Evolutionary conservation across 1,139 yeast genomes (phyloP).

Genomic region (Lodderomyces parapsilosis): DNA sequence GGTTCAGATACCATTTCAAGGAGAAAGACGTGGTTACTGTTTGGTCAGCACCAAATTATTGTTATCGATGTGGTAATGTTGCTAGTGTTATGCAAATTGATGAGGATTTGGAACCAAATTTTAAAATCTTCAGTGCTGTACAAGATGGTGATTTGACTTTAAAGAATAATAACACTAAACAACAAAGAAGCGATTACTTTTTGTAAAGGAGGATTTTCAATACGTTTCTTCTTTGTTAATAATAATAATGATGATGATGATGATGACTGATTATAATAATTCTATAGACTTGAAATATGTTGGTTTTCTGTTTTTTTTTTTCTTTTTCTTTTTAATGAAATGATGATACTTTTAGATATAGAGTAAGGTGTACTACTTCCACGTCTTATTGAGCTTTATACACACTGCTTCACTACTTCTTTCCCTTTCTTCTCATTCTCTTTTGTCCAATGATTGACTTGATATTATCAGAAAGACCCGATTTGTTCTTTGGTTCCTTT

Average conservation of each 20-base stretch:
- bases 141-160: constrained; percentile 80
- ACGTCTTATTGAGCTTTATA: not conserved
- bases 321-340: not conserved
- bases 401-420: constrained; percentile 33
- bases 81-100: constrained; percentile 97
- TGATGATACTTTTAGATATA: not conserved
- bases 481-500: constrained; percentile 23
- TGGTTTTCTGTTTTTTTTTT: no score
- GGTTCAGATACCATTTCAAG: constrained; percentile 91
- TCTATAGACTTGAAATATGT: not conserved
- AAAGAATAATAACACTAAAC: constrained; percentile 66
- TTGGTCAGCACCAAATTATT: constrained; percentile 98
- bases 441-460: constrained; percentile 66
- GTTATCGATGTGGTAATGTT: constrained; percentile 96
- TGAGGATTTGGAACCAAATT: constrained; percentile 82
- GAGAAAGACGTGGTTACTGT: constrained; percentile 96
- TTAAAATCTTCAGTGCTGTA: constrained; percentile 92
- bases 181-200: constrained; percentile 83
- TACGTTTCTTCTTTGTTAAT: no score
- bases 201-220: constrained; percentile 40
- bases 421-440: constrained; percentile 63
- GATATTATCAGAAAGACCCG: constrained; percentile 52
- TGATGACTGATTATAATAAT: constrained; percentile 1
- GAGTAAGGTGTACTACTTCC: not conserved
- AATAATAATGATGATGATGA: not conserved